phyloP scores from a whole-genome alignment of 140 eudicot species.

The Oenanthe javanica region DNA sequence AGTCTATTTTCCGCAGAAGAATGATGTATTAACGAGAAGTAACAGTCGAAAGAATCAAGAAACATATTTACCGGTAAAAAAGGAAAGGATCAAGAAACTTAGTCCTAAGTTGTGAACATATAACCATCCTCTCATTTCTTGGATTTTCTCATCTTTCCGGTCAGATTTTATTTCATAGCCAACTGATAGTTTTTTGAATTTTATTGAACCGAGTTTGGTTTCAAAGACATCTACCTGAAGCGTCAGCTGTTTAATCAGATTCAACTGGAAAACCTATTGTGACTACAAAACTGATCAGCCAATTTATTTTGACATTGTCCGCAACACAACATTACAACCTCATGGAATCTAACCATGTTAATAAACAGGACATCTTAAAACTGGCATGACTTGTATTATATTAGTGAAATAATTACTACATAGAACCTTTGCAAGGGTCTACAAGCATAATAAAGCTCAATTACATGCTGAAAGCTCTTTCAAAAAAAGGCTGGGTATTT shows the following conservation, averaged over 20 bases:
- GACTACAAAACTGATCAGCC: neutral
- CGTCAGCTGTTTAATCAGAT: neutral
- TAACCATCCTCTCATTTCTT: neutral
- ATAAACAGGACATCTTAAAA: neutral
- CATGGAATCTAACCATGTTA: neutral
- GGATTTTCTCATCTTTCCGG: neutral
- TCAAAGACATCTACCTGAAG: neutral
- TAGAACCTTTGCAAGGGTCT: neutral
- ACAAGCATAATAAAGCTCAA: neutral
- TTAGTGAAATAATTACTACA: neutral
- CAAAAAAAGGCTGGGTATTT: neutral
- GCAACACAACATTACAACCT: neutral
- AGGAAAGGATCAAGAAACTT: no score
- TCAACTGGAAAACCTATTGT: neutral
- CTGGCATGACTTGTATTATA: neutral
- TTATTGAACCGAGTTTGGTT: neutral
- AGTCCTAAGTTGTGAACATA: neutral
- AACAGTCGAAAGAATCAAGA: neutral
- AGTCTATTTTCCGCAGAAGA: neutral
- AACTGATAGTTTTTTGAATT: neutral
- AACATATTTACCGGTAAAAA: no score
- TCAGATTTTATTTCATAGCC: neutral
- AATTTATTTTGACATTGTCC: neutral
- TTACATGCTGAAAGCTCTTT: neutral
- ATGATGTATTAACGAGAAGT: neutral